Evolutionary conservation across 768 basidiomycete species (phyloP), one percentile per base, ranked within the genome.

Genomic region (Amyloporia xantha): DNA sequence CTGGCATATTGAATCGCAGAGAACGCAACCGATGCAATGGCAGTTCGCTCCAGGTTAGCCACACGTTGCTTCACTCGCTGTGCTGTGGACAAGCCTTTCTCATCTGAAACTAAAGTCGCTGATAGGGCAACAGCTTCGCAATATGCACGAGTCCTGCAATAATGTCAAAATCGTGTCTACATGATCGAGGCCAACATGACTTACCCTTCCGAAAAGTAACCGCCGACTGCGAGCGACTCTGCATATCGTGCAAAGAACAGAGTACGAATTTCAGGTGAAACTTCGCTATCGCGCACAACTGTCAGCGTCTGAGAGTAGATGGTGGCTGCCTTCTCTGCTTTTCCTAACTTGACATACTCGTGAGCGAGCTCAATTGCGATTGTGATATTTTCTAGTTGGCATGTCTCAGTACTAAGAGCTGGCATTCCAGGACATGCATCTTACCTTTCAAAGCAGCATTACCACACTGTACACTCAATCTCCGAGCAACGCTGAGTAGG

Each of bases 291-390:
- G 42, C 73, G 70, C 9, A 82, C 66, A 3, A 71, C 54, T 25
- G 66, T 70, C 12, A 81, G 65, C 1, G 76, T 74, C 27, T 77
- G 78, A n/a, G 65, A 73, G 58, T 90, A 87, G 17, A 95, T 74
- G 2, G 67, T 59, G 1, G 68, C 71, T 0, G 92, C 91, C 30
- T 84, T 77, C 44, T 77, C 77, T 2, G 69, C 65, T 62, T 86
- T 89, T 2, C 94, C 93, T 1, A 97, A 73, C 28, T 75, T 77
- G 39, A 82, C 68, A 57, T 93, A 92, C 61, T 93, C 90, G 48
- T 81, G 74, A 0, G 86, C 93, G 5, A 95, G 75, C 37, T 84
- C 79, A 1, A 83, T 68, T 2, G 86, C 92, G 1, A 78, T 68
- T 1, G 65, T 64, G 17, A 87, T 70, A n/a, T n/a, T n/a, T n/a